Base-by-base conservation (phyloP, 768 basidiomycete genomes). In the Ramaria sp. region DNA sequence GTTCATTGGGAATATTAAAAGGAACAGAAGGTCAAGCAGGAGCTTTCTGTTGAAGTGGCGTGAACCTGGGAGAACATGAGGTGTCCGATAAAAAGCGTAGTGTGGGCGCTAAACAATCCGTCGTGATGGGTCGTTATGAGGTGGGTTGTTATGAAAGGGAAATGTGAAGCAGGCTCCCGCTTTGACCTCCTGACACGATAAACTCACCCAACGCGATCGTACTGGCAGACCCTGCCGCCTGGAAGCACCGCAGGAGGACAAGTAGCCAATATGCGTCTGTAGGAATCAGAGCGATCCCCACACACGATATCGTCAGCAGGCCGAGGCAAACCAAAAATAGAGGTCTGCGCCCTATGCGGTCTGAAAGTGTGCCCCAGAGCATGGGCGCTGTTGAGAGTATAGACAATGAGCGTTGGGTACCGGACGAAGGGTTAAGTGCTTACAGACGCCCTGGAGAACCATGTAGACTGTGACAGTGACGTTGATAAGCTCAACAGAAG, bases 381-480 rank as follows among this genome's bases (percentile, higher is more conserved):
- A 82, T 79, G 2, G 81, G 81, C 25, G 80, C 79, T 82, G 43
- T 27, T 9, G 32, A 34, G 13, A 13, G 32, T 2, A 13, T 34
- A 3, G 13, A 9, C 8, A 34, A 34, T 9, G 2, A 34, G 8
- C n/a, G 10, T n/a, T 5, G 24, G 44, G 20, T 13, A 34, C 12
- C 18, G 24, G 20, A 39, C 3, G 24, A 47, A 34, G 28, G 15
- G 50, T 48, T 15, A 20, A 24, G 38, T 12, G 63, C 76, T 32
- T 57, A 83, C 82, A 74, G 41, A 82, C 61, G 8, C 78, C 83
- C 65, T 84, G 83, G 47, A 84, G 69, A 22, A 85, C 67, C 70
- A 90, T 80, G 63, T 88, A 87, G 61, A 85, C 75, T 0, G 85
- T 88, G 10, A 90, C 83, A 8, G 88, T 87, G 39, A 92, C 64